Conservation (phyloP, 2,329 filamentous ascomycete genomes). For the Botrytis paeoniae region DNA sequence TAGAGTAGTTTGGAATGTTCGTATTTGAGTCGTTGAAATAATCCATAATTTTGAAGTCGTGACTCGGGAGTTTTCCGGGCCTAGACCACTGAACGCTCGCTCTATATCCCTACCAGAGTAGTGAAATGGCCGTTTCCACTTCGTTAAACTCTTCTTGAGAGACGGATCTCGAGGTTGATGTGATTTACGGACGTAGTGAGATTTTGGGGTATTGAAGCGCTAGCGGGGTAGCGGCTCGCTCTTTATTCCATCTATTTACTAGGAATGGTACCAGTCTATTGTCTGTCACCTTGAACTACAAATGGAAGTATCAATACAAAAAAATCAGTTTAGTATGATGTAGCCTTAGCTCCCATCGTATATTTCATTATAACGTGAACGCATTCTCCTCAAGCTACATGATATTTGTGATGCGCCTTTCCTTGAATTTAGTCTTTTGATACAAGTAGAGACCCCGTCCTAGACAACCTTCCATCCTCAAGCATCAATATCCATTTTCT, state of each 20-base stretch:
- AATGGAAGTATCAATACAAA: not conserved
- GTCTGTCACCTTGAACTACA: not conserved
- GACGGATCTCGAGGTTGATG: not conserved
- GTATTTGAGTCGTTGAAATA: not conserved
- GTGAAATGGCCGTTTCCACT: not conserved
- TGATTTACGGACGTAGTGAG: slow-evolving; percentile 4
- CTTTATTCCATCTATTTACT: not conserved
- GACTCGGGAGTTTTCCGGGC: not conserved
- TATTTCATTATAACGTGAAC: slow-evolving; percentile 13
- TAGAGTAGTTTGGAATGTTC: not conserved
- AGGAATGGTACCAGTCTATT: not conserved
- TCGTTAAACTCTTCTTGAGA: not conserved
- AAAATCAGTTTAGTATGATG: not conserved
- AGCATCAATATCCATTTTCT: slow-evolving; percentile 67
- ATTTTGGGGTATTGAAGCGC: not conserved
- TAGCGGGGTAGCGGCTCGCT: slow-evolving; percentile 4
- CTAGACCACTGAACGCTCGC: not conserved
- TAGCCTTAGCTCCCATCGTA: slow-evolving; percentile 1
- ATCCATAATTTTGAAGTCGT: slow-evolving; percentile 1
- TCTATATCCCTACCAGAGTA: not conserved
- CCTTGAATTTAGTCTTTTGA: slow-evolving; percentile 17
- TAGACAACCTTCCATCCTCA: slow-evolving; percentile 37
- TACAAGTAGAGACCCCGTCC: slow-evolving; percentile 15
- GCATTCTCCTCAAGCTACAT: slow-evolving; percentile 23
- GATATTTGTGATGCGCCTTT: slow-evolving; percentile 23